Percentiles rank a stretch among this genome's conserved stretches.
These are phyloP conservation scores for Podila horticola DNA, from an alignment of 192 early-diverging fungal species.

Conservation along the genomic window DNA sequence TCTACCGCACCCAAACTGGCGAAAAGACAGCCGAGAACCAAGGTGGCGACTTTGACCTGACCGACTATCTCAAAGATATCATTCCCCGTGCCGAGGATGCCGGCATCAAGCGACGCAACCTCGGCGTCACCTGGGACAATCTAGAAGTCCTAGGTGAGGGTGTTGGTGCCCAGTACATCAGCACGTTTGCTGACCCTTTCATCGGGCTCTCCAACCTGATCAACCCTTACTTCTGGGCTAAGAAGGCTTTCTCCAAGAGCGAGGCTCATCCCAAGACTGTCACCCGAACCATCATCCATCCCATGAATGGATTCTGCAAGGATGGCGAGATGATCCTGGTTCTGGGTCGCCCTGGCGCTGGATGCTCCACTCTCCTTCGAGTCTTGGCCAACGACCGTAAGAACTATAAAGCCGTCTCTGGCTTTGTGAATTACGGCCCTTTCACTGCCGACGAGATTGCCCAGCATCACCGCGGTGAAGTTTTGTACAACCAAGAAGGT, in stretches of 20 bases:
- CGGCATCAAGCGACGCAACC: conserved; percentile 56
- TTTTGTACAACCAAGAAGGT: conserved; percentile 83
- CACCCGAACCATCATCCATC: conserved; percentile 63
- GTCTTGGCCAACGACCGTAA: conserved; percentile 67
- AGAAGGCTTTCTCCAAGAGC: conserved; percentile 33
- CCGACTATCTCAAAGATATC: conserved; percentile 53
- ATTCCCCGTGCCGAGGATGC: conserved; percentile 48
- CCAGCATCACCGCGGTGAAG: conserved; percentile 75
- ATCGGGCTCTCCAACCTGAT: conserved; percentile 45
- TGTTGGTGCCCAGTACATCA: conserved; percentile 50
- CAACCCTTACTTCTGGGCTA: conserved; percentile 53
- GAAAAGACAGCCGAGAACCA: conserved; percentile 26
- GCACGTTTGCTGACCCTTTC: conserved; percentile 42
- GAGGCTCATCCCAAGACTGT: conserved; percentile 15
- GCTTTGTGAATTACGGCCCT: conserved; percentile 74
- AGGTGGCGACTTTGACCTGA: conserved; percentile 55
- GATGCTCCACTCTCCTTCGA: conserved; percentile 72
- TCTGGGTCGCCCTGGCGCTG: conserved; percentile 76
- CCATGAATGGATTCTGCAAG: conserved; percentile 71
- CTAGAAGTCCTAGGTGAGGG: conserved; percentile 50
- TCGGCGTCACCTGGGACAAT: conserved; percentile 58
- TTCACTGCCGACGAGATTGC: conserved; percentile 68
- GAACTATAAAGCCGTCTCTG: conserved; percentile 59
- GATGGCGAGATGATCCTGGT: conserved; percentile 83
- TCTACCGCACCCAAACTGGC: conserved; percentile 34